Conservation (phyloP, 441 rosid genomes). For the Daphne laureola region DNA sequence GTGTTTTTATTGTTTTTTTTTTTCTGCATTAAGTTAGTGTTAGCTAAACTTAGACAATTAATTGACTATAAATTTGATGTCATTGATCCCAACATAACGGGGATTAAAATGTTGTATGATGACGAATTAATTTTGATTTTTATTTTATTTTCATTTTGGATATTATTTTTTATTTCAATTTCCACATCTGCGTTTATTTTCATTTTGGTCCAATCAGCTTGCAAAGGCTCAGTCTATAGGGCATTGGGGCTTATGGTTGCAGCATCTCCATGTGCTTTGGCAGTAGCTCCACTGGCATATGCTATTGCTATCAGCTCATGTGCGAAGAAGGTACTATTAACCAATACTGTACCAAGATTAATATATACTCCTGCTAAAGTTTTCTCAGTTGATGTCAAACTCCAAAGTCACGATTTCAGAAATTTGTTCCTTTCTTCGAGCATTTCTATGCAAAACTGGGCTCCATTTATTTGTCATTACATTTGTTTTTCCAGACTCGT, state of each 20-base stretch:
- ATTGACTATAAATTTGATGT: too few relatives aligned
- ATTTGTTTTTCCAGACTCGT: too few relatives aligned
- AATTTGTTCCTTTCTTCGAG: background rate
- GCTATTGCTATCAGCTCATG: constrained; percentile 95
- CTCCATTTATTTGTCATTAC: too few relatives aligned
- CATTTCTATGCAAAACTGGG: too few relatives aligned
- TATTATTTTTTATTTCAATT: background rate
- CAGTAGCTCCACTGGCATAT: constrained; percentile 97
- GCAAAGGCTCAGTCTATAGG: constrained; percentile 92
- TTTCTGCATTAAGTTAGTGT: too few relatives aligned
- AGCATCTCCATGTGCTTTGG: constrained; percentile 97
- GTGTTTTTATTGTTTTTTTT: too few relatives aligned
- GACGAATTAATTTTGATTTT: too few relatives aligned
- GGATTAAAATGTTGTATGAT: too few relatives aligned
- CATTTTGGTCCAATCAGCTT: constrained; percentile 36
- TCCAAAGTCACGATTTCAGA: background rate
- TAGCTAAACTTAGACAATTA: too few relatives aligned
- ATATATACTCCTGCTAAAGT: background rate
- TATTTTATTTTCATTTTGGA: too few relatives aligned
- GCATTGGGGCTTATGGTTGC: constrained; percentile 98
- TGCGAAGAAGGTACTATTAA: constrained; percentile 68
- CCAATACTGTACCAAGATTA: constrained; percentile 4
- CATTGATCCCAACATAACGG: too few relatives aligned
- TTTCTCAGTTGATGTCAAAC: background rate
- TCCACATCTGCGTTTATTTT: constrained; percentile 4